Evolutionary conservation across 257 asterid species (phyloP), one percentile per base, ranked within the genome.

Genomic region (Ophiorrhiza pumila): DNA sequence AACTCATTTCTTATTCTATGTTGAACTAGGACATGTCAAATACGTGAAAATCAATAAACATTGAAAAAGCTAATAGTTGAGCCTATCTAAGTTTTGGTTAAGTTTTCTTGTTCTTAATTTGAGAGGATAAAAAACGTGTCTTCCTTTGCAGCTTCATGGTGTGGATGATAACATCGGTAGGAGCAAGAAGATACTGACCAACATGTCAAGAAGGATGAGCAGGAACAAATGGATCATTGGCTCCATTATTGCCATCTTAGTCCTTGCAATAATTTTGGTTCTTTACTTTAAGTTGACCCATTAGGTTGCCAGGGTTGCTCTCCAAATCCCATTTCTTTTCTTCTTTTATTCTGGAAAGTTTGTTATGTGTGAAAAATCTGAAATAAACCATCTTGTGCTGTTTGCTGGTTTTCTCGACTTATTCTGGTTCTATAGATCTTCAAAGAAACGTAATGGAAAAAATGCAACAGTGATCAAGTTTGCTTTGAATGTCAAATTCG

Each of bases 121-220:
- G 17, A 23, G 64, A 76, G 47, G n/a, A 60, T 67, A 60, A 17
- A 63, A 50, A 12, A 39, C 20, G 53, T 53, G 31, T 46, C 46
- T 74, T 72, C 23, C 55, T 73, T 27, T 74, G 78, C 90, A 88
- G 97, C 93, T 89, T 71, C 93, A 85, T 76, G 96, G 91, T 41
- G 96, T 91, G 80, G 97, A 91, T 72, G 95, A 89, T 72, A 89
- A 84, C 77, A 75, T 91, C 35, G 69, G 93, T 61, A 76, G 89
- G 78, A 91, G 96, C 90, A 91, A 86, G 86, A 89, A 83, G 78
- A 81, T 89, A 74, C 84, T 91, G 77, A 81, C 85, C 27, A 85
- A 78, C 34, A 91, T 91, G 85, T 87, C 96, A 1, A 87, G 89
- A 76, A 87, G 96, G 80, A 91, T 91, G 94, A 87, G 76, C 92